Percentiles rank a stretch among this genome's conserved stretches.
Conservation (phyloP, 768 basidiomycete genomes). For the Tylopilus felleus region DNA sequence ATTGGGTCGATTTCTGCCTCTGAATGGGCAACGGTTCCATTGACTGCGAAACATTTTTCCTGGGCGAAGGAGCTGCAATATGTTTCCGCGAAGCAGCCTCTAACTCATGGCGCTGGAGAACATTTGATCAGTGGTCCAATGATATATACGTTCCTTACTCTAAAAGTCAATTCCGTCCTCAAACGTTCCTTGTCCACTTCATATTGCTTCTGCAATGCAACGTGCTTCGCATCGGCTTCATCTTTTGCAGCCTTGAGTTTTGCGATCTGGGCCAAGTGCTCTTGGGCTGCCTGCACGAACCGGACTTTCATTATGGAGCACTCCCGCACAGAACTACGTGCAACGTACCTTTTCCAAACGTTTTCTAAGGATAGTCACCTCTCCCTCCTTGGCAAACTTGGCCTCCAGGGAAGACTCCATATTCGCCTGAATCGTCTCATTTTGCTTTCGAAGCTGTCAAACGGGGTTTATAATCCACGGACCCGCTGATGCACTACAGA, state of each 20-base stretch:
- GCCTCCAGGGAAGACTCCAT: constrained; percentile 48
- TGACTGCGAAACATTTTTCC: constrained; percentile 40
- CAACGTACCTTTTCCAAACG: constrained; percentile 59
- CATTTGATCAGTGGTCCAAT: constrained; percentile 11
- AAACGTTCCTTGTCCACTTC: constrained; percentile 68
- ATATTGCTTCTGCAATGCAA: constrained; percentile 55
- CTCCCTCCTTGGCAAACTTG: constrained; percentile 63
- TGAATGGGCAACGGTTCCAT: constrained; percentile 40
- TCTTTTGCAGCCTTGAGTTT: constrained; percentile 59
- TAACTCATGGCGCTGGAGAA: constrained; percentile 60
- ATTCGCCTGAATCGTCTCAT: constrained; percentile 43
- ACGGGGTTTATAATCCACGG: constrained; percentile 6
- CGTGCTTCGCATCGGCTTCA: constrained; percentile 54
- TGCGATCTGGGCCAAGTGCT: constrained; percentile 54
- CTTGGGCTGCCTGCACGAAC: constrained; percentile 48
- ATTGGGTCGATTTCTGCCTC: constrained; percentile 36
- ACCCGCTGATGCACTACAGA: constrained; percentile 3
- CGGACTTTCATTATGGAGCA: neutral
- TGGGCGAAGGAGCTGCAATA: constrained; percentile 44
- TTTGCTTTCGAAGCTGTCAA: constrained; percentile 48
- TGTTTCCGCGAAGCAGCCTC: constrained; percentile 54
- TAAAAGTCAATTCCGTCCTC: constrained; percentile 67
- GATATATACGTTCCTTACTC: constrained; percentile 40
- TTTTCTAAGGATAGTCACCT: constrained; percentile 63
- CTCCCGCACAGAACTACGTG: neutral